Conservation (phyloP, 2,329 filamentous ascomycete species). For the Colletotrichum sp. region DNA sequence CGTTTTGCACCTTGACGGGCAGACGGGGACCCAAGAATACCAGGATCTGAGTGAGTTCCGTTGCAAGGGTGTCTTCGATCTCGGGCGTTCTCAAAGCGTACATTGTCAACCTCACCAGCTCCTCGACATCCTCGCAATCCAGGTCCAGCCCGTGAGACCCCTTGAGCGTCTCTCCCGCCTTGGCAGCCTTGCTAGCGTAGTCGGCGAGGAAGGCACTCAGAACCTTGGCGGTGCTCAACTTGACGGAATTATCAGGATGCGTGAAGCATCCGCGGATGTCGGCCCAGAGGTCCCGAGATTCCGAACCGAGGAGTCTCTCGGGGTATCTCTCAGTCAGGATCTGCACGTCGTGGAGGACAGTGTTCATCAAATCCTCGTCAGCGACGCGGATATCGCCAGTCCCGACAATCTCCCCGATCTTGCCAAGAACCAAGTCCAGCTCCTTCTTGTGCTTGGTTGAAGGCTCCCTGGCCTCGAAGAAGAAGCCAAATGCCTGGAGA, state of each 20-base stretch:
- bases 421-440: conserved; percentile 64
- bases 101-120: conserved; percentile 56
- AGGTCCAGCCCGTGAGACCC: conserved; percentile 77
- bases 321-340: conserved; percentile 73
- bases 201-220: conserved; percentile 81
- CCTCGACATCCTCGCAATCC: conserved; percentile 66
- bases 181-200: conserved; percentile 67
- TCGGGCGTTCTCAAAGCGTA: conserved; percentile 65
- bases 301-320: conserved; percentile 63
- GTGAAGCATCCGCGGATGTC: conserved; percentile 72
- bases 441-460: conserved; percentile 70
- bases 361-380: conserved; percentile 77
- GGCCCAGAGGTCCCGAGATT: conserved; percentile 72
- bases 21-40: conserved; percentile 76
- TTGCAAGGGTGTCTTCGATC: conserved; percentile 76
- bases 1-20: conserved; percentile 30
- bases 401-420: conserved; percentile 57
- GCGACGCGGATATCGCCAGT: conserved; percentile 56
- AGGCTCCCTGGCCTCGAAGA: conserved; percentile 73
- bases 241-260: conserved; percentile 76
- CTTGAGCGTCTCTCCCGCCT: conserved; percentile 63
- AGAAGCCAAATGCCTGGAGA: conserved; percentile 82
- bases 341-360: conserved; percentile 71
- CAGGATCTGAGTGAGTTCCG: conserved; percentile 80
- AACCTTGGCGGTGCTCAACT: conserved; percentile 76